These are phyloP conservation scores for Closterium sp. DNA, from an alignment of 139 green algal species.

Conservation along the genomic window DNA sequence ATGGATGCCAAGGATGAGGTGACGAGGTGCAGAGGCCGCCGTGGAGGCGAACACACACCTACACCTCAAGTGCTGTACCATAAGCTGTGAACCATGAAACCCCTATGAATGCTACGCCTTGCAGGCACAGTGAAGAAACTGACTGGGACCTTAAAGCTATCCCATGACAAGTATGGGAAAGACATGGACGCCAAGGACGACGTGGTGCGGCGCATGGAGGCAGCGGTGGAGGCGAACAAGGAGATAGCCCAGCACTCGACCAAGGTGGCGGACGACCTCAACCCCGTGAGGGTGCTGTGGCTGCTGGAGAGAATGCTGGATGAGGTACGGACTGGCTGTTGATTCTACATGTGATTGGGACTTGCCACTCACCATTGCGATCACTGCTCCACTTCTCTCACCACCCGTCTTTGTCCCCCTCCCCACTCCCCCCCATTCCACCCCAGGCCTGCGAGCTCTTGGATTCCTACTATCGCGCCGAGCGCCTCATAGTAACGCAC, in stretches of 20 bases:
- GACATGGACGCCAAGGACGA: background rate
- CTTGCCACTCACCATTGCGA: too few species aligned
- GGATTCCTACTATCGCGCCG: constrained; percentile 8
- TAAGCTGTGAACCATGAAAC: background rate
- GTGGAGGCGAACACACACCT: background rate
- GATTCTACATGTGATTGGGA: too few species aligned
- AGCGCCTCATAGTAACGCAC: background rate
- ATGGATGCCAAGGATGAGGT: background rate
- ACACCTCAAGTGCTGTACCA: too few species aligned
- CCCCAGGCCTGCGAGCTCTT: constrained; percentile 60
- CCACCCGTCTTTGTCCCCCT: background rate
- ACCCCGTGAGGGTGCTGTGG: constrained; percentile 75
- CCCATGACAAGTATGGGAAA: constrained; percentile 80
- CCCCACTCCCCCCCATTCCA: constrained; percentile 18
- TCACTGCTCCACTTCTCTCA: background rate
- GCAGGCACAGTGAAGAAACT: constrained; percentile 34
- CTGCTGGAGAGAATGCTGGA: constrained; percentile 81
- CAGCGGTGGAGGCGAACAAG: constrained; percentile 2
- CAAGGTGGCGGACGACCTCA: constrained; percentile 84
- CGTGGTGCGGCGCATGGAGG: background rate
- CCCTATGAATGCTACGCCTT: background rate
- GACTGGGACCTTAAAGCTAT: constrained; percentile 62
- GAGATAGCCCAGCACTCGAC: constrained; percentile 45
- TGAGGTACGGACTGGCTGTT: constrained; percentile 26
- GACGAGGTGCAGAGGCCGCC: background rate